These are phyloP conservation scores for Hanseniaspora taiwanica DNA, from an alignment of 805 yeast species.

Conservation along the genomic window DNA sequence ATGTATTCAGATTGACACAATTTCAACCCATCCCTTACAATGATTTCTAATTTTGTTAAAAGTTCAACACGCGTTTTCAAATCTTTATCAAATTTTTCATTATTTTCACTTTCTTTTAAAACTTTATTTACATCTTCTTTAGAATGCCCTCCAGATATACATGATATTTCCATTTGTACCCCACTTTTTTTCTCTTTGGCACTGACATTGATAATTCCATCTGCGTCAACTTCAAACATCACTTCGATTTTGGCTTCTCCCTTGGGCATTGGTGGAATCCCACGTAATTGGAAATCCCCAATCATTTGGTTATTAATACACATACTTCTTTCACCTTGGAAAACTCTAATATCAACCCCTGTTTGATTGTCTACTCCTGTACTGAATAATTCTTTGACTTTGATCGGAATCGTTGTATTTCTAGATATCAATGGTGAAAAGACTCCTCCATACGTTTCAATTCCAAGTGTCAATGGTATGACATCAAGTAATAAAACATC, in stretches of 20 bases:
- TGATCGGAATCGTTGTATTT: conserved; percentile 66
- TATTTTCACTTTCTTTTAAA: background rate
- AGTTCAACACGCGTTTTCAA: background rate
- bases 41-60: background rate
- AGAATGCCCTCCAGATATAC: background rate
- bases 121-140: background rate
- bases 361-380: conserved; percentile 81
- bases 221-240: conserved; percentile 69
- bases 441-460: conserved; percentile 76
- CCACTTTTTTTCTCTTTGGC: conserved; percentile 73
- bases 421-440: conserved; percentile 69
- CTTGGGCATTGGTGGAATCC: conserved; percentile 65
- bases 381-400: conserved; percentile 59
- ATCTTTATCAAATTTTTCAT: background rate
- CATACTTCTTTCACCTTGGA: conserved; percentile 69
- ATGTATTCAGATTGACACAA: background rate
- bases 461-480: conserved; percentile 71
- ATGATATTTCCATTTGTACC: conserved; percentile 3
- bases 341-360: conserved; percentile 67
- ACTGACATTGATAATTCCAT: conserved; percentile 69
- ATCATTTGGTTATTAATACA: conserved; percentile 67
- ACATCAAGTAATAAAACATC: conserved; percentile 70
- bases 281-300: conserved; percentile 59
- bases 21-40: background rate
- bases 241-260: conserved; percentile 73